Percentiles rank a stretch among this genome's conserved stretches.
phyloP scores from a whole-genome alignment of 2,329 filamentous ascomycete species.

The Ceratocystis ficicola region DNA sequence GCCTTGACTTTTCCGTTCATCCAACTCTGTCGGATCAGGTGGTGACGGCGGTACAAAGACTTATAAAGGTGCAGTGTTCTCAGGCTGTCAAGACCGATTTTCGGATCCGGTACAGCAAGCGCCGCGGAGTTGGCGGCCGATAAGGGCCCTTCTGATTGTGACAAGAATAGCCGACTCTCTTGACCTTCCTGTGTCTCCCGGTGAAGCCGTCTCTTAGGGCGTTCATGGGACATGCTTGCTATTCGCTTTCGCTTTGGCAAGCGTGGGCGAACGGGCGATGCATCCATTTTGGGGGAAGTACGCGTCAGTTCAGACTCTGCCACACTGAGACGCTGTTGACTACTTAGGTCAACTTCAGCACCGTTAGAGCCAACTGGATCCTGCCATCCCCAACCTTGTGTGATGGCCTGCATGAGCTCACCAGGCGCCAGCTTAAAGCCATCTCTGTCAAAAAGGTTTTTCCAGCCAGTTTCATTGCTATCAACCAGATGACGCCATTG shows the following conservation, averaged over 20 bases:
- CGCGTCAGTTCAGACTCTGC: slow-evolving; percentile 39
- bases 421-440: slow-evolving; percentile 67
- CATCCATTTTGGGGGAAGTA: not conserved
- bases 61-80: slow-evolving; percentile 88
- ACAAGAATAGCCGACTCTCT: not conserved
- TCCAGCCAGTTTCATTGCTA: slow-evolving; percentile 91
- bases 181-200: slow-evolving; percentile 27
- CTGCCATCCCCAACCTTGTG: slow-evolving; percentile 96
- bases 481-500: slow-evolving; percentile 87
- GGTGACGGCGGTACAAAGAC: slow-evolving; percentile 83
- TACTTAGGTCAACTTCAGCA: slow-evolving; percentile 68
- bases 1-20: slow-evolving; percentile 76
- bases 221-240: slow-evolving; percentile 30
- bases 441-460: slow-evolving; percentile 74
- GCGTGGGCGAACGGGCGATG: slow-evolving; percentile 23
- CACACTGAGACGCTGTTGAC: slow-evolving; percentile 40
- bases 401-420: slow-evolving; percentile 74
- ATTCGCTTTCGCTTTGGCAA: slow-evolving; percentile 41
- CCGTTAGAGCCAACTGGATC: slow-evolving; percentile 64
- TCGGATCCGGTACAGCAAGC: slow-evolving; percentile 66
- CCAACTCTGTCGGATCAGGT: slow-evolving; percentile 85
- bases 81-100: slow-evolving; percentile 64
- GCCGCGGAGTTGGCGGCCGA: slow-evolving; percentile 79
- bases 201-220: slow-evolving; percentile 42
- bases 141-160: slow-evolving; percentile 63